A percentile compares a stretch with the other conserved stretches of the same genome.
These are phyloP conservation scores for Zymoseptoria passerinii DNA, from an alignment of 2,329 filamentous ascomycete species.

Conservation along the genomic window DNA sequence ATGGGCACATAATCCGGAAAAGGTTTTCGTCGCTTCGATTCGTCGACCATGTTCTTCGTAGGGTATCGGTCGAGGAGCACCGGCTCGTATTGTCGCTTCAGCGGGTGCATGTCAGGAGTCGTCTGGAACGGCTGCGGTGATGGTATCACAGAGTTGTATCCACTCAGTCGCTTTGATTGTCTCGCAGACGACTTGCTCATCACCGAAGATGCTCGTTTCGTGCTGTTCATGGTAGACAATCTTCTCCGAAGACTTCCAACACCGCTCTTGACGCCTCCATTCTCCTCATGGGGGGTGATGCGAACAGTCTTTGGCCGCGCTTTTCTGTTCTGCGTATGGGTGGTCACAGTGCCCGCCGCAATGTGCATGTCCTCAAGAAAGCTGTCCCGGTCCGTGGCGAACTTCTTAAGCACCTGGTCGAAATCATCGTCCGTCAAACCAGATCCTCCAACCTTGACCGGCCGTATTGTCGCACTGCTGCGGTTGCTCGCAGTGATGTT, in stretches of 20 bases:
- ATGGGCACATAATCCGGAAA: conserved; percentile 98
- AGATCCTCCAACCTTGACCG: conserved; percentile 32
- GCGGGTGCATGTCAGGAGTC: conserved; percentile 87
- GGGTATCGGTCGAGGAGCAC: conserved; percentile 94
- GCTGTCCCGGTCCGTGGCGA: conserved; percentile 86
- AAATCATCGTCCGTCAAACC: conserved; percentile 61
- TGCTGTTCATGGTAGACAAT: conserved; percentile 94
- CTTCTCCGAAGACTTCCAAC: conserved; percentile 85
- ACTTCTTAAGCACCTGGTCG: conserved; percentile 85
- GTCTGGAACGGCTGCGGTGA: conserved; percentile 82
- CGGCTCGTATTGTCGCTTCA: conserved; percentile 89
- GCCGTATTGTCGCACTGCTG: conserved; percentile 56
- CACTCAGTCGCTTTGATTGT: conserved; percentile 82
- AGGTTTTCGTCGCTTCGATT: conserved; percentile 67
- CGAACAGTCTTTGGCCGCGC: conserved; percentile 73
- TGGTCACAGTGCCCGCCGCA: conserved; percentile 64
- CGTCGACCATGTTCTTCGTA: conserved; percentile 70
- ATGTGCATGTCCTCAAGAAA: conserved; percentile 91
- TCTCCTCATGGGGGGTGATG: conserved; percentile 62
- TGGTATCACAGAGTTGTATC: conserved; percentile 97
- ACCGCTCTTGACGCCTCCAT: conserved; percentile 46
- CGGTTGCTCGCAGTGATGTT: conserved; percentile 52
- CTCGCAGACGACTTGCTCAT: conserved; percentile 61
- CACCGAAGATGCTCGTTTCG: conserved; percentile 74
- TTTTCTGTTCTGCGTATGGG: conserved; percentile 37